Conservation (phyloP, 768 basidiomycete genomes). For the Aureoboletus auriporus region DNA sequence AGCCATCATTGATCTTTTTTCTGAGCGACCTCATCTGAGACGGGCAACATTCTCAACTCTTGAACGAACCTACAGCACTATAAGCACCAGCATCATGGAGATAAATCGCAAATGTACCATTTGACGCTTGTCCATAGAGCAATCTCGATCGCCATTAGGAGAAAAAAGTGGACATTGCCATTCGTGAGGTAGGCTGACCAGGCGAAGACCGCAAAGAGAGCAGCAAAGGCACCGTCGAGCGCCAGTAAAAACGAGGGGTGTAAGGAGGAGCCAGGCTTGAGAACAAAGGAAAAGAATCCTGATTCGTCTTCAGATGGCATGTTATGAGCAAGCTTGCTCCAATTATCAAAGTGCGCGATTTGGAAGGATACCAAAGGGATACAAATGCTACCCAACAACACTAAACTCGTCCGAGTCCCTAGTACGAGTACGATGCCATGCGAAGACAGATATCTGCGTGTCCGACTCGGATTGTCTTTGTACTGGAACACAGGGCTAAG, state of each 20-base stretch:
- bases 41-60: conserved; percentile 47
- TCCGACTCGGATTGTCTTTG: conserved; percentile 3
- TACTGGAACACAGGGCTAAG: conserved; percentile 9
- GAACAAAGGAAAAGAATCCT: conserved; percentile 50
- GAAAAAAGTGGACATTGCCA: conserved; percentile 65
- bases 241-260: conserved; percentile 62
- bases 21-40: conserved; percentile 9
- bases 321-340: background rate
- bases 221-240: conserved; percentile 57
- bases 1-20: conserved; percentile 24
- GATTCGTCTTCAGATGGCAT: conserved; percentile 19
- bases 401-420: conserved; percentile 1
- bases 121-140: conserved; percentile 77
- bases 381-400: conserved; percentile 20
- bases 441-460: conserved; percentile 4
- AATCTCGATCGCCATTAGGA: conserved; percentile 60
- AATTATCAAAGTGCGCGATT: background rate
- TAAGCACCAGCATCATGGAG: conserved; percentile 4
- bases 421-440: conserved; percentile 5
- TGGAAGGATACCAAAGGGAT: background rate
- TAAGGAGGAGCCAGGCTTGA: conserved; percentile 75
- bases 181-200: conserved; percentile 55
- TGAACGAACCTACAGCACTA: conserved; percentile 54
- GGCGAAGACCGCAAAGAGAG: conserved; percentile 57
- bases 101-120: conserved; percentile 47